Evolutionary conservation across 2,329 filamentous ascomycete species (phyloP).

Genomic region (Davidsoniella eucalypti): DNA sequence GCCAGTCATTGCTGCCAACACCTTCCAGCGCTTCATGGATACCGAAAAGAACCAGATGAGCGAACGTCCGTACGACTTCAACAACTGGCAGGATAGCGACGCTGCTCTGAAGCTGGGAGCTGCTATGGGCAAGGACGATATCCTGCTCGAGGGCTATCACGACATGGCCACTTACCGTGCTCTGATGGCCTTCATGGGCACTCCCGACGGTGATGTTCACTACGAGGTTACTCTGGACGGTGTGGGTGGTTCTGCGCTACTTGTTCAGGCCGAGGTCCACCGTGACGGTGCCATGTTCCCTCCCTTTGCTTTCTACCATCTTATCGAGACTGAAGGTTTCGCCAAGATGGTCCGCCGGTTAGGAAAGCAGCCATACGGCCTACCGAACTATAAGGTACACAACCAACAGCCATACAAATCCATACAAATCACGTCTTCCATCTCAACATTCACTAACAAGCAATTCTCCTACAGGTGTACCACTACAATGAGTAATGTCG

Average conservation of each 20-base stretch:
- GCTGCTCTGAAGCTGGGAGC: constrained; percentile 58
- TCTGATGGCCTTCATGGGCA: constrained; percentile 73
- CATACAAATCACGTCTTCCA: constrained; percentile 3
- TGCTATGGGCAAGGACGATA: constrained; percentile 79
- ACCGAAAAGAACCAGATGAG: constrained; percentile 49
- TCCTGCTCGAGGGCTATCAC: constrained; percentile 80
- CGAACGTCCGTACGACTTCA: constrained; percentile 85
- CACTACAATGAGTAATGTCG: constrained; percentile 68
- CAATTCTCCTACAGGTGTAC: constrained; percentile 44
- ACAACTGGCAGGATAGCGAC: constrained; percentile 88
- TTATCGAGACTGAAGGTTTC: constrained; percentile 96
- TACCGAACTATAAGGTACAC: constrained; percentile 87
- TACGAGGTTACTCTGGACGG: constrained; percentile 68
- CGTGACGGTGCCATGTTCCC: constrained; percentile 98
- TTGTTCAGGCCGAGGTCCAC: constrained; percentile 95
- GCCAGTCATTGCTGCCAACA: constrained; percentile 87
- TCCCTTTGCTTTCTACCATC: constrained; percentile 84
- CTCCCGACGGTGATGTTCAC: constrained; percentile 35
- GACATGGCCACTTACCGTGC: constrained; percentile 86
- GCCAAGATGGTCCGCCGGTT: constrained; percentile 88
- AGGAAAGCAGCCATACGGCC: constrained; percentile 70
- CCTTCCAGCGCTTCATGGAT: constrained; percentile 75
- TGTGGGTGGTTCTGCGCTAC: constrained; percentile 77
- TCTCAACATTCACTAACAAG: constrained; percentile 6
- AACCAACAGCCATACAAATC: neutral